Evolutionary conservation across 2,329 filamentous ascomycete species (phyloP).

Genomic region (Fusarium sp.): DNA sequence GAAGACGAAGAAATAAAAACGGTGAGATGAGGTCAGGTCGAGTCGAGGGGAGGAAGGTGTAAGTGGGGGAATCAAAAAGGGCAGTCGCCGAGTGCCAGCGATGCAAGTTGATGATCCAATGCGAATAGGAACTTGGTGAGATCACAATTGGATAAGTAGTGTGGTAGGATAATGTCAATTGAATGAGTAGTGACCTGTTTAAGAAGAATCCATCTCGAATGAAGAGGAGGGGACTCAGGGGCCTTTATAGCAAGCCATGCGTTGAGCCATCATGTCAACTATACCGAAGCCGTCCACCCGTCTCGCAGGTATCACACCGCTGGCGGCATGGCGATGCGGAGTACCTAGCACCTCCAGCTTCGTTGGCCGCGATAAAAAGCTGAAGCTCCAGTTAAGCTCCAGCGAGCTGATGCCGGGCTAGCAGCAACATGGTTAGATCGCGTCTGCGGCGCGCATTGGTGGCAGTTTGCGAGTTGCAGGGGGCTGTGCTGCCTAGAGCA

Average conservation of each 20-base stretch:
- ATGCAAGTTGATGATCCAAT: not conserved
- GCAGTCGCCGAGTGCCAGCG: slow-evolving; percentile 5
- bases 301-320: slow-evolving; percentile 1
- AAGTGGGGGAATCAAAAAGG: slow-evolving; percentile 15
- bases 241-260: slow-evolving; percentile 33
- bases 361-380: not conserved
- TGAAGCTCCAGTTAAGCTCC: slow-evolving; percentile 1
- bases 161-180: not conserved
- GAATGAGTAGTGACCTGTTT: not conserved
- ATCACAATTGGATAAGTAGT: not conserved
- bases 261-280: slow-evolving; percentile 18
- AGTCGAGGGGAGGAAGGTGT: not conserved
- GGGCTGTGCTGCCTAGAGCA: slow-evolving; percentile 39
- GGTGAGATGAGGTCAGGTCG: not conserved
- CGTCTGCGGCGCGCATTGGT: slow-evolving; percentile 25
- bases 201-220: not conserved
- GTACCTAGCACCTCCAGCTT: not conserved
- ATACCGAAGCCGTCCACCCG: slow-evolving; percentile 6
- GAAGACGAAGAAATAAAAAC: not conserved
- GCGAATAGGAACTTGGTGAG: not conserved
- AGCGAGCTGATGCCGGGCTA: slow-evolving; percentile 13
- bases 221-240: slow-evolving; percentile 4
- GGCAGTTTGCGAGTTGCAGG: slow-evolving; percentile 12
- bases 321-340: not conserved
- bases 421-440: slow-evolving; percentile 15